Base-by-base conservation (phyloP, 495 filamentous ascomycete species). In the Penicillium nucicola region DNA sequence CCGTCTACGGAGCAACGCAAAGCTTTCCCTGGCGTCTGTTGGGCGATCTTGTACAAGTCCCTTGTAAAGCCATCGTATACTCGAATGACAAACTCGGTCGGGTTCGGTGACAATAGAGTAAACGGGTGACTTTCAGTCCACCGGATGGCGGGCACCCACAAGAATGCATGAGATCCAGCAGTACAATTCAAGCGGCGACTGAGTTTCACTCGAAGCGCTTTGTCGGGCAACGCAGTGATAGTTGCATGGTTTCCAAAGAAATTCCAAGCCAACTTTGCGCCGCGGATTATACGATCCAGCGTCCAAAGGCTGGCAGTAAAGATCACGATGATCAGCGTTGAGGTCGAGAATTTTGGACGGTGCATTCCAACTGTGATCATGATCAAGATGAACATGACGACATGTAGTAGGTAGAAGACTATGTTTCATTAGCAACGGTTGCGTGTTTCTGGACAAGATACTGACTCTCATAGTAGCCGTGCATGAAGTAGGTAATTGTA, bases 81-180 rank as follows among this genome's bases (percentile, higher is more conserved):
- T 37, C 73, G 71, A 52, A 83, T 70, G 12, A 82, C 70, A 23
- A 84, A 77, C 60, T 84, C 80, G 30, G 82, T 52, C 14, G 52
- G 57, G 14, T 57, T 51, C 13, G 63, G 69, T 17, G 65, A 66
- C 22, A 80, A 73, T 45, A 84, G 77, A 15, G 80, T 84, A 45
- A 85, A 84, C 1, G 81, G 82, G 58, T 85, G 82, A 4, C 77
- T 80, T 57, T 85, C 76, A 30, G 77, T 64, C 28, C 63, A 57
- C 37, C 78, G 72, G 35, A 84, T 76, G n/a, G 67, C 62, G 1
- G 81, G 82, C 9, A 83, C 72, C 74, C 74, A 83, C 31, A 84
- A 58, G 48, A 82, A 85, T 51, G 77, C 79, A 53, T 85, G 81
- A 44, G 81, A 80, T 11, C 80, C 81, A 12, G 81, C 75, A 15